phyloP scores from a whole-genome alignment of 345 rosid species.

The Capsella bursapastoris region DNA sequence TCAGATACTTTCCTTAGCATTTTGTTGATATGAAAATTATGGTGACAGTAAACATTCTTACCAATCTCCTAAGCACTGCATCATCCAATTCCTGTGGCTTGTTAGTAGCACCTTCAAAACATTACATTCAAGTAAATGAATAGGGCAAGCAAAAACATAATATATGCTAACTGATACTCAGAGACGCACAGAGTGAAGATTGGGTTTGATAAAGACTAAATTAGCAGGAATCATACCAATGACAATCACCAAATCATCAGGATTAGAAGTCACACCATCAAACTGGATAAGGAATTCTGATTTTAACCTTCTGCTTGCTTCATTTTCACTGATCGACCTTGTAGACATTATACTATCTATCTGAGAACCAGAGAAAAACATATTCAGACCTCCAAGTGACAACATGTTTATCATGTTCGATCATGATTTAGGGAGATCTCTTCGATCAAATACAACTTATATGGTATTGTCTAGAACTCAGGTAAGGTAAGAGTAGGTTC shows the following conservation, averaged over 20 bases:
- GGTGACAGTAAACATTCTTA: conserved; percentile 42
- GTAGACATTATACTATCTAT: conserved; percentile 96
- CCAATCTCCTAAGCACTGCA: conserved; percentile 96
- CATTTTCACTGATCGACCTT: conserved; percentile 83
- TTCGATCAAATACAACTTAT: neutral
- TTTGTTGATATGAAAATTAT: conserved; percentile 8
- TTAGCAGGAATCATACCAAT: conserved; percentile 61
- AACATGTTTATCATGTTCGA: too few relatives aligned
- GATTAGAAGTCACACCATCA: conserved; percentile 90
- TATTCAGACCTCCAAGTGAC: conserved; percentile 29
- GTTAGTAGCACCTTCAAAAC: conserved; percentile 86
- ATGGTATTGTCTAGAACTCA: too few relatives aligned
- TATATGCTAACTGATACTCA: neutral
- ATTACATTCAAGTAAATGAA: conserved; percentile 15
- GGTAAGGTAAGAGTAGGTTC: neutral
- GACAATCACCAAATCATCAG: conserved; percentile 83
- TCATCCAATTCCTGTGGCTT: conserved; percentile 98
- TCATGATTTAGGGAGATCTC: neutral
- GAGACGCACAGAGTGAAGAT: neutral
- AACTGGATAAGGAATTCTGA: conserved; percentile 96
- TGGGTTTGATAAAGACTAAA: neutral
- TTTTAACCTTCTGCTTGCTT: conserved; percentile 90
- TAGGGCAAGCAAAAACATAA: neutral
- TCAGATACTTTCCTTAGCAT: neutral
- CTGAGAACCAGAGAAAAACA: conserved; percentile 47